A percentile compares a stretch with the other conserved stretches of the same genome.
These are phyloP conservation scores for Tuber brumale DNA, from an alignment of 495 filamentous ascomycete species.

Conservation along the genomic window DNA sequence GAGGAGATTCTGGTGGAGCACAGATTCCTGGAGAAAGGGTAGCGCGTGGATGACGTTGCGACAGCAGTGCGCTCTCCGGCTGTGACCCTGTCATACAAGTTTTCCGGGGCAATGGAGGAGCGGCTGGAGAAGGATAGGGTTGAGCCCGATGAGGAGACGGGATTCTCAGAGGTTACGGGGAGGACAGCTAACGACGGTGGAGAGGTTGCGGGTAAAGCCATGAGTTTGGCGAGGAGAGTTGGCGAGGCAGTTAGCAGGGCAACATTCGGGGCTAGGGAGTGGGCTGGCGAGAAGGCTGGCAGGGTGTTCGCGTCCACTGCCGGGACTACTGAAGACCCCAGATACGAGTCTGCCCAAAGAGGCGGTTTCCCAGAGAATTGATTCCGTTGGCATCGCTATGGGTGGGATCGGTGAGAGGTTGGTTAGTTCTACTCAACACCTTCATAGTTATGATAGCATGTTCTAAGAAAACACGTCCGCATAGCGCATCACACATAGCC, in stretches of 20 bases:
- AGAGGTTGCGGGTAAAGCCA: constrained; percentile 16
- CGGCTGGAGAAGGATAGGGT: constrained; percentile 8
- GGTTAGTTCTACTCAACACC: neutral
- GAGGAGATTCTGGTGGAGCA: constrained; percentile 19
- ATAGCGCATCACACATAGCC: constrained; percentile 11
- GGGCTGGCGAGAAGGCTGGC: constrained; percentile 24
- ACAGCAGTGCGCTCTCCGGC: constrained; percentile 10
- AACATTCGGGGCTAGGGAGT: constrained; percentile 21
- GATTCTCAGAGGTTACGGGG: constrained; percentile 13
- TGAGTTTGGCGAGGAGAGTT: constrained; percentile 20
- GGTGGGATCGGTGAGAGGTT: constrained; percentile 18
- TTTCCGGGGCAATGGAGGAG: neutral
- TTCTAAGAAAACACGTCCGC: neutral
- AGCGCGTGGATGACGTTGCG: constrained; percentile 24
- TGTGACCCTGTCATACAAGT: neutral
- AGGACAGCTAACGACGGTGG: constrained; percentile 4
- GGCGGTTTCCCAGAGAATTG: constrained; percentile 11
- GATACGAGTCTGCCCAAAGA: constrained; percentile 19
- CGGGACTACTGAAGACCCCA: neutral
- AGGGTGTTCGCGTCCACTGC: neutral
- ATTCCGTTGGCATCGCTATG: constrained; percentile 7
- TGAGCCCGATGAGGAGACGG: constrained; percentile 18
- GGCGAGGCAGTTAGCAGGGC: constrained; percentile 20
- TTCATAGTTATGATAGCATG: neutral
- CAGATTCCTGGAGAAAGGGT: constrained; percentile 19